phyloP scores from a whole-genome alignment of 305 asterid genomes.

The Fraxinus greggii region DNA sequence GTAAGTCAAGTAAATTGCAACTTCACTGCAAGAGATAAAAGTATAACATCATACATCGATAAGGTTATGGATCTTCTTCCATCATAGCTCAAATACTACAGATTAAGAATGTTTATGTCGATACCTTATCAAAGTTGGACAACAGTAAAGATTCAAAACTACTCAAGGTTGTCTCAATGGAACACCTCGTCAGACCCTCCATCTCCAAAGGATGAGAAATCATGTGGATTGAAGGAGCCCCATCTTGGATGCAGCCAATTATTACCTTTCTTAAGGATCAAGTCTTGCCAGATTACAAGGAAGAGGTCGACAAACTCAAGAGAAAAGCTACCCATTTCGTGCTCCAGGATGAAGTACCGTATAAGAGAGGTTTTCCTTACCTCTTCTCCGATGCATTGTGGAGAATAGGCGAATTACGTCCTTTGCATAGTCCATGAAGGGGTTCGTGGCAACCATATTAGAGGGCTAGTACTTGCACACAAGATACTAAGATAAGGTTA shows the following conservation, averaged over 20 bases:
- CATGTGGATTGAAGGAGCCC: neutral
- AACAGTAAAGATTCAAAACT: neutral
- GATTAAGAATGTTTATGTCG: neutral
- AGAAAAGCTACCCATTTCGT: neutral
- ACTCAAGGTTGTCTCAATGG: neutral
- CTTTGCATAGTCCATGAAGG: neutral
- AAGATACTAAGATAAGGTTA: neutral
- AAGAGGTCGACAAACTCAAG: neutral
- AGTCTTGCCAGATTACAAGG: neutral
- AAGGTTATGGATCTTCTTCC: neutral
- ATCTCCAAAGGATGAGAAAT: neutral
- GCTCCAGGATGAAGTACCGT: no score
- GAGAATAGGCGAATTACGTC: neutral
- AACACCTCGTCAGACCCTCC: neutral
- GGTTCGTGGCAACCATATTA: neutral
- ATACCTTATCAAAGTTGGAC: neutral
- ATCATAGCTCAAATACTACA: neutral
- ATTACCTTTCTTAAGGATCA: neutral
- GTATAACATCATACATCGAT: neutral
- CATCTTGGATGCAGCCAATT: neutral
- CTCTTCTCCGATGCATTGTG: neutral
- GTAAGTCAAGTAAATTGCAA: neutral
- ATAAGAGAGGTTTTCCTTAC: no score
- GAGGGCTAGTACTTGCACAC: neutral
- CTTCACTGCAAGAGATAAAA: neutral